phyloP scores from a whole-genome alignment of 2,329 filamentous ascomycete genomes.

The Venturia pyrina region DNA sequence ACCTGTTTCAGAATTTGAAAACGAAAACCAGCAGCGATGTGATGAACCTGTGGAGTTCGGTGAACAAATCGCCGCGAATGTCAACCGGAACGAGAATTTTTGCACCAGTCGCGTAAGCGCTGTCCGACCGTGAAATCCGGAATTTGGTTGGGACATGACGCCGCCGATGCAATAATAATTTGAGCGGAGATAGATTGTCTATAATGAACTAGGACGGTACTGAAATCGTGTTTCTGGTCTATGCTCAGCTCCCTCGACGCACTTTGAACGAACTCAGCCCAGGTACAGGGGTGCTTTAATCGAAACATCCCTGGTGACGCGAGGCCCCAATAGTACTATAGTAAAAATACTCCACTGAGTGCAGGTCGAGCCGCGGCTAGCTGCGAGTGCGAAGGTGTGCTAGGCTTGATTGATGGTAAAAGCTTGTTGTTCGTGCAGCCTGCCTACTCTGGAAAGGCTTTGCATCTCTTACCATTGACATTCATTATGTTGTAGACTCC shows the following conservation, averaged over 20 bases:
- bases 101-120: not conserved
- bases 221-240: not conserved
- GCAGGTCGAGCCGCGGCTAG: not conserved
- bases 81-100: not conserved
- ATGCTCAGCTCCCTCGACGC: not conserved
- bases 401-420: not conserved
- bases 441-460: not conserved
- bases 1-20: not conserved
- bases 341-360: not conserved
- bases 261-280: not conserved
- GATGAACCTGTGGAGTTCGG: not conserved
- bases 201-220: not conserved
- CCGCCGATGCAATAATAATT: not conserved
- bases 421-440: not conserved
- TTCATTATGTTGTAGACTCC: not conserved
- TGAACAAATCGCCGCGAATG: not conserved
- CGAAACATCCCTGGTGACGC: constrained; percentile 5
- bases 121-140: not conserved
- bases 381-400: not conserved
- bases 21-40: not conserved
- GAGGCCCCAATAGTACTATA: not conserved
- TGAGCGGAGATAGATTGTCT: not conserved
- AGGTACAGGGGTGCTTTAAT: not conserved
- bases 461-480: not conserved
- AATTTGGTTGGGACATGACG: not conserved